Percentiles rank a stretch among this genome's conserved stretches.
These are phyloP conservation scores for Beauveria medogensis DNA, from an alignment of 2,329 filamentous ascomycete genomes.

Conservation along the genomic window DNA sequence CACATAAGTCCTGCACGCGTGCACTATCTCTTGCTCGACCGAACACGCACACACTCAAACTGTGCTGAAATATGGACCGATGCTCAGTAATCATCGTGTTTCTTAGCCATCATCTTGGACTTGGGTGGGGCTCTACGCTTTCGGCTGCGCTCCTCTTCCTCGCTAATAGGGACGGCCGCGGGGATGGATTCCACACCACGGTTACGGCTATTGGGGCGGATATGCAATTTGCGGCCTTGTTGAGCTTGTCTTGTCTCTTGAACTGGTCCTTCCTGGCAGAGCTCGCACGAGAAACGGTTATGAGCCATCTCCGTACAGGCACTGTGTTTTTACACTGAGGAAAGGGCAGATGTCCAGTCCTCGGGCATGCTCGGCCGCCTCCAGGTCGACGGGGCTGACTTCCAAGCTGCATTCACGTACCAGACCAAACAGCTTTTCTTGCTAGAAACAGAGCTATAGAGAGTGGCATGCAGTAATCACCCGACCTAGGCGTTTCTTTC, in stretches of 20 bases:
- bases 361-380: no score
- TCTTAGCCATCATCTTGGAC: slow-evolving; percentile 24
- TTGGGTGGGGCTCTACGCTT: slow-evolving; percentile 32
- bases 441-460: no score
- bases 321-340: no score
- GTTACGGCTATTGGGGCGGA: slow-evolving; percentile 30
- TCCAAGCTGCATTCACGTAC: no score
- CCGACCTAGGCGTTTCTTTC: no score
- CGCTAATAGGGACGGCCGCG: slow-evolving; percentile 30
- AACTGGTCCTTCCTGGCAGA: slow-evolving; percentile 34
- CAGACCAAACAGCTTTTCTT: no score
- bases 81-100: slow-evolving; percentile 23
- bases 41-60: not conserved
- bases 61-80: not conserved
- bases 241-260: slow-evolving; percentile 34
- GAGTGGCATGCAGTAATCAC: no score
- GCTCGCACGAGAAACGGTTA: slow-evolving; percentile 19
- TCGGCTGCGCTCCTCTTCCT: slow-evolving; percentile 32
- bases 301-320: no score
- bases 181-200: slow-evolving; percentile 32
- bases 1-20: not conserved
- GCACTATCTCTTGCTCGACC: not conserved
- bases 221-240: slow-evolving; percentile 34
- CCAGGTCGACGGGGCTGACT: no score
- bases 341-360: no score